Evolutionary conservation across 495 filamentous ascomycete genomes (phyloP).

Genomic region (Lasiosphaeris hirsuta): DNA sequence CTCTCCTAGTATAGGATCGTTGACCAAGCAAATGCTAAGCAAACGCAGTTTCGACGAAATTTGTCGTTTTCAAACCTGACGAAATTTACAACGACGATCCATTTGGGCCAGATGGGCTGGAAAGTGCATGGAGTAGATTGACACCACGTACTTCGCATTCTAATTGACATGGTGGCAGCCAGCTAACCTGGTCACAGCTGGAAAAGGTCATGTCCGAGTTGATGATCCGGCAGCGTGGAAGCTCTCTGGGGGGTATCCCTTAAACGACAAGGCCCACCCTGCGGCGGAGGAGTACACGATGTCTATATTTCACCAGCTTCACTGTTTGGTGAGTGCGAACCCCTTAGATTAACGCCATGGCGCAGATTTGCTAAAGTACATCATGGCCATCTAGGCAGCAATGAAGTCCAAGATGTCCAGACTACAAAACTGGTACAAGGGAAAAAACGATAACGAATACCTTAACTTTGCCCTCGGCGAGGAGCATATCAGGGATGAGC

Average conservation of each 20-base stretch:
- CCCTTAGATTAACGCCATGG: not conserved
- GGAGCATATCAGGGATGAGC: conserved; percentile 12
- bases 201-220: conserved; percentile 16
- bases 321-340: conserved; percentile 16
- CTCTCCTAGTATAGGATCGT: no score
- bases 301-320: conserved; percentile 20
- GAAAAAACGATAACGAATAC: conserved; percentile 16
- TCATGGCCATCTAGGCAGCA: not conserved
- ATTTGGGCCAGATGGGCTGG: conserved; percentile 3
- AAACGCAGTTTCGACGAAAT: conserved; percentile 1
- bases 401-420: conserved; percentile 14
- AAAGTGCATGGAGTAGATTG: conserved; percentile 7
- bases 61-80: conserved; percentile 9
- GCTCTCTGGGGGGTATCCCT: conserved; percentile 11
- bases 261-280: not conserved
- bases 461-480: conserved; percentile 6
- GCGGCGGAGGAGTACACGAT: conserved; percentile 15
- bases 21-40: no score
- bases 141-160: conserved; percentile 1
- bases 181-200: not conserved
- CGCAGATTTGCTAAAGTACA: not conserved
- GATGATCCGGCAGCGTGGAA: conserved; percentile 5
- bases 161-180: not conserved
- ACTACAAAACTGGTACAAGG: conserved; percentile 15
- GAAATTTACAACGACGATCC: conserved; percentile 9